Percentiles rank a stretch among this genome's conserved stretches.
Evolutionary conservation across 129 eudicot species (phyloP).

Genomic region (Helichrysum umbraculigerum): DNA sequence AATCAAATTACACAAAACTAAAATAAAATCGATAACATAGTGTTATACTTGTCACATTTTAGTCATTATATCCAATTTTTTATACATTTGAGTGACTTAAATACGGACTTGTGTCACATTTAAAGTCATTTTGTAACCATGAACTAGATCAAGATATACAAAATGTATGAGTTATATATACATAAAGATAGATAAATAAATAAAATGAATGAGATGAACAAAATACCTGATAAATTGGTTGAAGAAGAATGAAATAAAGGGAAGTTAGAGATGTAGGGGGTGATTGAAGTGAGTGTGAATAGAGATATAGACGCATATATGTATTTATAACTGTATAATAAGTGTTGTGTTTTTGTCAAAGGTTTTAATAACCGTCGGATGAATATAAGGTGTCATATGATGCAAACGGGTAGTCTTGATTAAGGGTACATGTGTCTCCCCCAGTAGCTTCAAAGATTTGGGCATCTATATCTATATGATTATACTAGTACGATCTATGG

Average conservation of each 20-base stretch:
- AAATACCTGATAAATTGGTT: neutral
- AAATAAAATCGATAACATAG: no score
- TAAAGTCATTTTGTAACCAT: no score
- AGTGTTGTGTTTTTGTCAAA: neutral
- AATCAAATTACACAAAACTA: no score
- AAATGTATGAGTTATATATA: neutral
- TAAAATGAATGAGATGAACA: neutral
- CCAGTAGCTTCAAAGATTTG: neutral
- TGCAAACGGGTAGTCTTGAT: neutral
- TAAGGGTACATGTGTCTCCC: neutral
- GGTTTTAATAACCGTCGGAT: slow-evolving; percentile 4
- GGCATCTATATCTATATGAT: no score
- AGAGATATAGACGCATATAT: neutral
- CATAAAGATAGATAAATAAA: neutral
- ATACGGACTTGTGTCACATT: no score
- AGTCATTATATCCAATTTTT: no score
- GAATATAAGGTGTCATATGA: slow-evolving; percentile 5
- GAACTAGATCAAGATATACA: neutral
- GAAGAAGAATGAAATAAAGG: neutral
- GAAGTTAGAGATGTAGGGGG: neutral
- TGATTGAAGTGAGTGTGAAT: neutral
- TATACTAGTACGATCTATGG: no score
- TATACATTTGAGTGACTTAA: no score
- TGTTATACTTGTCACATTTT: no score
- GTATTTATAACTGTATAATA: neutral